Conservation (phyloP, 345 rosid species). For the Eucalyptus tenuipes region DNA sequence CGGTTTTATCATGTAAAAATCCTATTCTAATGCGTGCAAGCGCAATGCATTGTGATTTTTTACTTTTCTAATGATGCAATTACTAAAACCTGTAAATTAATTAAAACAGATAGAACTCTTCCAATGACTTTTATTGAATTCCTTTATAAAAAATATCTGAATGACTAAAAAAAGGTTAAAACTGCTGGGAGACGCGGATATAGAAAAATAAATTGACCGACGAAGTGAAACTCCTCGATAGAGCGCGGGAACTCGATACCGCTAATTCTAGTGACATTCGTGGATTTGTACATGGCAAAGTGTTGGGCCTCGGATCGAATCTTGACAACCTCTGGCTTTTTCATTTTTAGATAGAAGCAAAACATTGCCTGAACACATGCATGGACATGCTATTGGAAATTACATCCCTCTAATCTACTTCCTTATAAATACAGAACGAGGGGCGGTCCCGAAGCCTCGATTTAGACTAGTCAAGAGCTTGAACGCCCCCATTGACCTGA, state of each 20-base stretch:
- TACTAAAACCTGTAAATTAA: neutral
- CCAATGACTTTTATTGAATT: neutral
- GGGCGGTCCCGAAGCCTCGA: too few species aligned
- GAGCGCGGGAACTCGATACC: neutral
- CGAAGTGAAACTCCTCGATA: neutral
- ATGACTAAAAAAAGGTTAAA: neutral
- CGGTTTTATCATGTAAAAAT: neutral
- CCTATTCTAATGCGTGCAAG: neutral
- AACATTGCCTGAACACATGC: fast-evolving
- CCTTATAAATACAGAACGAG: too few species aligned
- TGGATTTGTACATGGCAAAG: neutral
- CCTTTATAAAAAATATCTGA: too few species aligned
- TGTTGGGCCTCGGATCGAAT: fast-evolving
- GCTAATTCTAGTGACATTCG: neutral
- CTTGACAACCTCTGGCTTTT: too few species aligned
- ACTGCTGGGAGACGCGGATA: fast-evolving
- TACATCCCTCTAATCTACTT: too few species aligned
- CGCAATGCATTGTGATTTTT: neutral
- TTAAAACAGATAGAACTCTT: neutral
- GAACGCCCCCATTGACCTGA: neutral
- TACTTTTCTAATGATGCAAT: neutral
- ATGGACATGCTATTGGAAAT: too few species aligned
- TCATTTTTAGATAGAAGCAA: too few species aligned
- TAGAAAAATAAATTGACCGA: neutral
- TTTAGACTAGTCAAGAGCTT: neutral